Evolutionary conservation across 2,329 filamentous ascomycete genomes (phyloP).

Genomic region (Aureobasidium musti): DNA sequence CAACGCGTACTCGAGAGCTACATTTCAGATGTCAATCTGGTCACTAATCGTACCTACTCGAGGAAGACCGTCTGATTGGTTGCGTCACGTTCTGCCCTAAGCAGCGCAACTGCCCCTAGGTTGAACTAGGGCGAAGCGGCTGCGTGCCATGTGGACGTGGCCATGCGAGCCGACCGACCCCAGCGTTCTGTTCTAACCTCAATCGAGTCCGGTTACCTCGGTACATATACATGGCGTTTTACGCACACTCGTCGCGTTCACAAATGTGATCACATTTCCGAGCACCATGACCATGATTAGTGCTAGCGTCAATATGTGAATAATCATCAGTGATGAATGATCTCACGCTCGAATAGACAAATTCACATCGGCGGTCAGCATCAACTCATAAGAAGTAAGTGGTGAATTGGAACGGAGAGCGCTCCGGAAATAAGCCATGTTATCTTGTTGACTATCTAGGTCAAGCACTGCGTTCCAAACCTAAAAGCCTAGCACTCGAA

Average conservation of each 20-base stretch:
- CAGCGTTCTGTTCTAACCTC: slow-evolving; percentile 10
- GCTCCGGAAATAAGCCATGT: neutral
- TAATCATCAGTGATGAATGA: neutral
- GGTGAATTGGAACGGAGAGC: neutral
- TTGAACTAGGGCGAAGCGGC: neutral
- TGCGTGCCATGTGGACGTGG: slow-evolving; percentile 13
- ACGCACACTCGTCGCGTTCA: neutral
- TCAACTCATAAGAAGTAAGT: neutral
- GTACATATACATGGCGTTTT: neutral
- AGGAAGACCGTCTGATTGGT: slow-evolving; percentile 6
- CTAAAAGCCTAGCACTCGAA: neutral
- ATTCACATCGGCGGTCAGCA: neutral
- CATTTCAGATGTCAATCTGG: neutral
- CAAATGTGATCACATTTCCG: neutral
- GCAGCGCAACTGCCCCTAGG: slow-evolving; percentile 5
- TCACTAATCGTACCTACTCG: neutral
- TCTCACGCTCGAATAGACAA: neutral
- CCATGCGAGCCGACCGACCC: slow-evolving; percentile 28
- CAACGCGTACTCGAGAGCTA: neutral
- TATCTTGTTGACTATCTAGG: neutral
- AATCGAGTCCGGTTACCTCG: neutral
- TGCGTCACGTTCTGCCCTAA: slow-evolving; percentile 18
- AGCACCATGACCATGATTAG: neutral
- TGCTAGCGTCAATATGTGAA: neutral
- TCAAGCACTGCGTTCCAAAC: neutral